Percentiles rank a stretch among this genome's conserved stretches.
Conservation (phyloP, 805 yeast species). For the Candida caryicola region DNA sequence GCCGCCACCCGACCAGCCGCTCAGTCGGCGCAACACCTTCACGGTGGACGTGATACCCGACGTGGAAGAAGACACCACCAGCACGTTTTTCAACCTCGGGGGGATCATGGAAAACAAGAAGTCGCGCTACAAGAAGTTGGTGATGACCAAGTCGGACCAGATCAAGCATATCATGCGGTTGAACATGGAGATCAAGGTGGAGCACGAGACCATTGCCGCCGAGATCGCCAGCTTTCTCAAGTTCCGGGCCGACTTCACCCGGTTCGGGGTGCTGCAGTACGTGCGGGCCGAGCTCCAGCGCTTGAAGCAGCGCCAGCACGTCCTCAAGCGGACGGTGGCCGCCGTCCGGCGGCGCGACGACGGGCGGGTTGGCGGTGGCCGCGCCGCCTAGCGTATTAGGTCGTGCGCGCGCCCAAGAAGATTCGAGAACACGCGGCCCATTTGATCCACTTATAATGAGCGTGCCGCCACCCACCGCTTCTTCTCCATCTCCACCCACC, state of each 20-base stretch:
- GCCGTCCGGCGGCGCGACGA: background rate
- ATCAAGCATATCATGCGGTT: slow-evolving; percentile 42
- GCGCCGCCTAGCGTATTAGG: too few species aligned
- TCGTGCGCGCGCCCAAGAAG: slow-evolving; percentile 2
- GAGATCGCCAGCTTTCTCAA: slow-evolving; percentile 58
- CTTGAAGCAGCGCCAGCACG: slow-evolving; percentile 15
- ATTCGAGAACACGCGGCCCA: slow-evolving; percentile 1
- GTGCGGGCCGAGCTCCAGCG: slow-evolving; percentile 8
- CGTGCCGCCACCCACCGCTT: background rate
- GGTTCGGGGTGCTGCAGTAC: slow-evolving; percentile 34
- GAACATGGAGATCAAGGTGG: slow-evolving; percentile 45
- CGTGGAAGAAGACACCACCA: slow-evolving; percentile 13
- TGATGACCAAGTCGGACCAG: slow-evolving; percentile 40
- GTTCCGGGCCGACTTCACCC: slow-evolving; percentile 44
- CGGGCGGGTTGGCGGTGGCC: too few species aligned
- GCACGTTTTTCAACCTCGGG: slow-evolving; percentile 33
- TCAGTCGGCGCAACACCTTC: slow-evolving; percentile 18
- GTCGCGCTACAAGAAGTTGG: slow-evolving; percentile 43
- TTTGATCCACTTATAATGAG: background rate
- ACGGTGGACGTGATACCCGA: slow-evolving; percentile 11
- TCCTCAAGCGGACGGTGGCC: background rate
- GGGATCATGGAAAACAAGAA: slow-evolving; percentile 52
- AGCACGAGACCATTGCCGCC: slow-evolving; percentile 63
- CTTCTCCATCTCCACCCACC: background rate
- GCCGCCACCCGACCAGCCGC: background rate